Evolutionary conservation across 768 basidiomycete species (phyloP).

Genomic region (Podaxis sp.): DNA sequence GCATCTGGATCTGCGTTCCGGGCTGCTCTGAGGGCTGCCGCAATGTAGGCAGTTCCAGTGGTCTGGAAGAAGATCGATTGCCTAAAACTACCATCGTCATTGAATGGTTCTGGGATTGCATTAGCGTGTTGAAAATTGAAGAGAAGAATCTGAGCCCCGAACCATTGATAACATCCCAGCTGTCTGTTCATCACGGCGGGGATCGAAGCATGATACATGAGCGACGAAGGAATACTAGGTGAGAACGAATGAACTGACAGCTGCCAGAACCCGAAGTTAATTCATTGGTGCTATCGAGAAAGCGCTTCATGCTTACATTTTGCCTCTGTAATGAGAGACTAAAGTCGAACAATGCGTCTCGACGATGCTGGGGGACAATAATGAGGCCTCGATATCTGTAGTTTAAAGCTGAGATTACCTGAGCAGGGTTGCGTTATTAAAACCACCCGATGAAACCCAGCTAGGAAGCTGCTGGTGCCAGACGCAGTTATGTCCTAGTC

Average conservation of each 20-base stretch:
- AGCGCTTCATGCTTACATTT: constrained; percentile 33
- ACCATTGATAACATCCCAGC: constrained; percentile 56
- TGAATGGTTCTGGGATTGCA: constrained; percentile 43
- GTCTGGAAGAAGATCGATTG: constrained; percentile 51
- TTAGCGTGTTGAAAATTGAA: neutral
- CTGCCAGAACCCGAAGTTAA: neutral
- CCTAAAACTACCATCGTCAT: constrained; percentile 59
- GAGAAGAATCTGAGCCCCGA: neutral
- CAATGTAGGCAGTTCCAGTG: constrained; percentile 46
- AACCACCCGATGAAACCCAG: constrained; percentile 42
- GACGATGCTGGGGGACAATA: constrained; percentile 29
- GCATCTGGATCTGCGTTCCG: constrained; percentile 51
- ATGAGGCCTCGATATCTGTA: neutral
- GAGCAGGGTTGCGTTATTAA: constrained; percentile 22
- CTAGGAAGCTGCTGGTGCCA: constrained; percentile 54
- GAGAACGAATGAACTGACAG: constrained; percentile 15
- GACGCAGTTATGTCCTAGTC: constrained; percentile 42
- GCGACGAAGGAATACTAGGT: neutral
- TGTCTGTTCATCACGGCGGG: constrained; percentile 24
- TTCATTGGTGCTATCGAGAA: neutral
- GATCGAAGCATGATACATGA: neutral
- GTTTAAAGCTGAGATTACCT: constrained; percentile 9
- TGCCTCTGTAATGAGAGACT: constrained; percentile 51
- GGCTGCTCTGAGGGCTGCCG: constrained; percentile 51
- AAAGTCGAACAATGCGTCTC: constrained; percentile 46